Conservation (phyloP, 495 filamentous ascomycete species). For the Apodospora peruviana region DNA sequence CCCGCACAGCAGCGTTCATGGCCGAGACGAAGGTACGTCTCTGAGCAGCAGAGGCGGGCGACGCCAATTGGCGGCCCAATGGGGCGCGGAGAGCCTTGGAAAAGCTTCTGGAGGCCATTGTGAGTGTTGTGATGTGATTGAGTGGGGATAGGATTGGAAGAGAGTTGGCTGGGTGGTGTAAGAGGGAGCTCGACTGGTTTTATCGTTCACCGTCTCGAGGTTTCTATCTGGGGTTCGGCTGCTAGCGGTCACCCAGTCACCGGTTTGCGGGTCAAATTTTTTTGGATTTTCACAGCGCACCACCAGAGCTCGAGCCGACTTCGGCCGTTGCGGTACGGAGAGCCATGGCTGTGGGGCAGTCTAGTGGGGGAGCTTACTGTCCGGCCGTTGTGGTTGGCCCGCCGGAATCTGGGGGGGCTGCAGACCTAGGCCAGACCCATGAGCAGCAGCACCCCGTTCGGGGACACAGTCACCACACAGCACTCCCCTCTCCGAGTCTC, state of each 20-base stretch:
- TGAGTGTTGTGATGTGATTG: constrained; percentile 24
- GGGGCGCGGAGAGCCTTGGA: constrained; percentile 73
- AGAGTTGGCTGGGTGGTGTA: constrained; percentile 15
- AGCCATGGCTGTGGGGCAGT: constrained; percentile 11
- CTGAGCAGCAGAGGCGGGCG: constrained; percentile 60
- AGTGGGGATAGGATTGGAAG: constrained; percentile 26
- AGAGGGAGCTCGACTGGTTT: constrained; percentile 20
- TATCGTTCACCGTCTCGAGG: constrained; percentile 21
- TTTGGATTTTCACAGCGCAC: constrained; percentile 17
- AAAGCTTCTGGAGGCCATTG: constrained; percentile 83
- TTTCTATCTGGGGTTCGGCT: constrained; percentile 5
- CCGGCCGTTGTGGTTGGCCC: constrained; percentile 10
- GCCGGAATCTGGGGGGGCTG: constrained; percentile 12
- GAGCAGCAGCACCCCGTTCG: neutral
- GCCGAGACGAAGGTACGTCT: constrained; percentile 66
- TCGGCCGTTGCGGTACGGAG: constrained; percentile 11
- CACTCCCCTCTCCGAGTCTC: too few species aligned
- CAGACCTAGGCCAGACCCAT: neutral
- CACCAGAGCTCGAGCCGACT: constrained; percentile 25
- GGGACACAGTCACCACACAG: too few species aligned
- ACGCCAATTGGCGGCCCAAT: constrained; percentile 66
- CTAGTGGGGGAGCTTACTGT: constrained; percentile 8
- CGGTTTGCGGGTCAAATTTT: constrained; percentile 21
- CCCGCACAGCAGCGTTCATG: constrained; percentile 49
- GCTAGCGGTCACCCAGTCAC: too few species aligned